These are phyloP conservation scores for Zasmidium angulare DNA, from an alignment of 2,329 filamentous ascomycete genomes.

Conservation along the genomic window DNA sequence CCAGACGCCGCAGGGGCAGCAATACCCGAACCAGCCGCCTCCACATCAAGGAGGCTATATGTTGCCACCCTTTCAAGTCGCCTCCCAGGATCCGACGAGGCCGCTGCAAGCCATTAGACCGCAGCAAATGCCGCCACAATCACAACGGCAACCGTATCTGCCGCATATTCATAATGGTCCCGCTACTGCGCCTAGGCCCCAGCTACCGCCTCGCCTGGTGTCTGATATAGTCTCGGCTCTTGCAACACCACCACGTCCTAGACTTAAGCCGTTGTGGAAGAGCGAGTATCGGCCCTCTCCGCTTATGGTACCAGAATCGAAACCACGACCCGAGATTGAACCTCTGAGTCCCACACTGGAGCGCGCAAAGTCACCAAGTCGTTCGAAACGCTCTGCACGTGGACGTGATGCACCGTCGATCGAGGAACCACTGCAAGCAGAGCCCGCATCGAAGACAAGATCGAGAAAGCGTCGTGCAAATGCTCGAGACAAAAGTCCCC, in stretches of 20 bases:
- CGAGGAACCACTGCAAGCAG: slow-evolving; percentile 16
- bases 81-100: slow-evolving; percentile 43
- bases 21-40: slow-evolving; percentile 34
- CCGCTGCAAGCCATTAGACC: slow-evolving; percentile 19
- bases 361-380: slow-evolving; percentile 21
- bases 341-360: slow-evolving; percentile 36
- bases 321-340: slow-evolving; percentile 33
- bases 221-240: slow-evolving; percentile 29
- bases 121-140: slow-evolving; percentile 15
- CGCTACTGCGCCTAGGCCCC: slow-evolving; percentile 26
- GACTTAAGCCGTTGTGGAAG: slow-evolving; percentile 31
- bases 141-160: slow-evolving; percentile 16
- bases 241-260: slow-evolving; percentile 27
- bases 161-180: slow-evolving; percentile 21
- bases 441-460: slow-evolving; percentile 14
- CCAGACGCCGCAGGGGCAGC: slow-evolving; percentile 29
- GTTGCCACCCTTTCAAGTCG: slow-evolving; percentile 49
- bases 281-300: slow-evolving; percentile 26
- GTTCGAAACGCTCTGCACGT: slow-evolving; percentile 12
- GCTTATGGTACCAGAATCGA: slow-evolving; percentile 13
- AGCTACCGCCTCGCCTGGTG: slow-evolving; percentile 20
- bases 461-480: slow-evolving; percentile 14
- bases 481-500: slow-evolving; percentile 27
- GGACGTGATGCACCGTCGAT: slow-evolving; percentile 13
- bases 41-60: slow-evolving; percentile 44